Percentiles rank a stretch among this genome's conserved stretches.
phyloP scores from a whole-genome alignment of 352 stramenopile species.

The Phytophthora tentaculata region DNA sequence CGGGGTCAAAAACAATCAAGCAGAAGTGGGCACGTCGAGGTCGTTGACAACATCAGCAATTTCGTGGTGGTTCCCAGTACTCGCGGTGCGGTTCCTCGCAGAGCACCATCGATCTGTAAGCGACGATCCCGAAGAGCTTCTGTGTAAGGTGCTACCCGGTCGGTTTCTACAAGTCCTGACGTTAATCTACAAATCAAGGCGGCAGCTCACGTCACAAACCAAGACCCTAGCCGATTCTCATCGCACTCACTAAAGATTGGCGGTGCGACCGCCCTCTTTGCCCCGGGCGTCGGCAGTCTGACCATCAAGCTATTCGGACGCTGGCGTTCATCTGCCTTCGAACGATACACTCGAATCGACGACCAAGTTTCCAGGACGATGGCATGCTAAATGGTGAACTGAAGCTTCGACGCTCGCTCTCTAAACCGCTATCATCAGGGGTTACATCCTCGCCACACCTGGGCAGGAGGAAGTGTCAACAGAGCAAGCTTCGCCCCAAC shows the following conservation, averaged over 20 bases:
- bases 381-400: background rate
- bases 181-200: background rate
- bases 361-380: background rate
- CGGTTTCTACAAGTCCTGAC: too few species aligned
- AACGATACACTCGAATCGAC: background rate
- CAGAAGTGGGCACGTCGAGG: background rate
- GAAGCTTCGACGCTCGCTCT: too few species aligned
- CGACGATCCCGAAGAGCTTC: background rate
- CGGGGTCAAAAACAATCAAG: background rate
- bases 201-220: background rate
- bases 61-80: background rate
- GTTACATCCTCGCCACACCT: too few species aligned
- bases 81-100: background rate
- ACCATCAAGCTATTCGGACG: constrained; percentile 22
- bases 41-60: background rate
- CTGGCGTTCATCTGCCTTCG: background rate
- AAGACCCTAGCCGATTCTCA: background rate
- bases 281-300: constrained; percentile 5
- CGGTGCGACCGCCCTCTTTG: constrained; percentile 14
- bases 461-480: too few species aligned
- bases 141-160: constrained; percentile 8
- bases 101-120: background rate
- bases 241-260: background rate
- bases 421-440: too few species aligned
- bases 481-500: too few species aligned